Evolutionary conservation across 768 basidiomycete genomes (phyloP).

Genomic region (Lanmaoa pseudosensibilis): DNA sequence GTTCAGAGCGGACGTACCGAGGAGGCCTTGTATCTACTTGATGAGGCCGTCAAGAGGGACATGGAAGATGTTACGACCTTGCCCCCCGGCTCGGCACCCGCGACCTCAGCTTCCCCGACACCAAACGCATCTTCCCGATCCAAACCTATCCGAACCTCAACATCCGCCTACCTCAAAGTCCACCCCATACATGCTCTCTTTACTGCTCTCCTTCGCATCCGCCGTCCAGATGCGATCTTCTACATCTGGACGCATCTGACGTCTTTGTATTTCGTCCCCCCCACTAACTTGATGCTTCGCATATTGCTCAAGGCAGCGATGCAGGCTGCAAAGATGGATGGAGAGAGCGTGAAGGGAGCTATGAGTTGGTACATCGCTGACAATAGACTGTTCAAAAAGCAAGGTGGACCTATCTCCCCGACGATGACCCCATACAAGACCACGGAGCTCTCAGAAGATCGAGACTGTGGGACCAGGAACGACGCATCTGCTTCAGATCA

Average conservation of each 20-base stretch:
- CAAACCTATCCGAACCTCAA: not conserved
- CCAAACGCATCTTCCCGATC: not conserved
- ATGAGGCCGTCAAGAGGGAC: slow-evolving; percentile 36
- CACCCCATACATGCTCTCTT: slow-evolving; percentile 47
- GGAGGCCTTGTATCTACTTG: slow-evolving; percentile 52
- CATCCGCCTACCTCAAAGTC: slow-evolving; percentile 19
- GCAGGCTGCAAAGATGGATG: slow-evolving; percentile 50
- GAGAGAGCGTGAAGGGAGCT: slow-evolving; percentile 50
- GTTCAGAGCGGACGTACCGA: slow-evolving; percentile 44
- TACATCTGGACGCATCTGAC: slow-evolving; percentile 67
- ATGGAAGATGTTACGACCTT: slow-evolving; percentile 3
- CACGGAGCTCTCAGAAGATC: not conserved
- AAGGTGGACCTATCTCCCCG: slow-evolving; percentile 16
- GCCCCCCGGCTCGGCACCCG: not conserved
- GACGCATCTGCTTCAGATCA: not conserved
- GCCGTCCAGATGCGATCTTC: slow-evolving; percentile 65
- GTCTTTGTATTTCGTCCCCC: slow-evolving; percentile 54
- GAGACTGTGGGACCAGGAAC: not conserved
- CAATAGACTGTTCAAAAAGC: slow-evolving; percentile 19
- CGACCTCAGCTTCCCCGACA: not conserved
- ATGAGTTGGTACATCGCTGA: slow-evolving; percentile 34
- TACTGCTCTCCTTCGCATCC: slow-evolving; percentile 45
- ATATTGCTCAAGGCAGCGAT: slow-evolving; percentile 63
- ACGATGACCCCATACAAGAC: not conserved
- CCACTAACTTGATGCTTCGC: slow-evolving; percentile 55